Conservation (phyloP, 257 asterid genomes). For the Phtheirospermum japonicum region DNA sequence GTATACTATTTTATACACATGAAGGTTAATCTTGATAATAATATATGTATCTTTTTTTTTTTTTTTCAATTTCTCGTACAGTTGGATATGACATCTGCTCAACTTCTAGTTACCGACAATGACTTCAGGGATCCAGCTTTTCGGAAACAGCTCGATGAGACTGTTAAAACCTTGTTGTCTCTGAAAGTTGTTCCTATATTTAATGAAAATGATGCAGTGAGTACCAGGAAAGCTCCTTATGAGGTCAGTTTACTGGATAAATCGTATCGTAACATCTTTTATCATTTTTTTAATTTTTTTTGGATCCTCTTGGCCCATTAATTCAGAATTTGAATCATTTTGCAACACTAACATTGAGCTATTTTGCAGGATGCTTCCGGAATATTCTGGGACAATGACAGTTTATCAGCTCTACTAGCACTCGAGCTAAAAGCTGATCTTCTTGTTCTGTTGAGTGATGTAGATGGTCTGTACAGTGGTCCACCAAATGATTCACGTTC, state of each 20-base stretch:
- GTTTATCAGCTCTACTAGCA: conserved; percentile 83
- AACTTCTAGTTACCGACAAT: conserved; percentile 78
- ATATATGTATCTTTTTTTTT: not conserved
- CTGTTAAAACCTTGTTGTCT: conserved; percentile 59
- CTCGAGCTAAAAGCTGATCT: conserved; percentile 83
- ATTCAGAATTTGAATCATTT: conserved; percentile 1
- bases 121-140: conserved; percentile 73
- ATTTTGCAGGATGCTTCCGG: conserved; percentile 79
- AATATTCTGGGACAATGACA: conserved; percentile 92
- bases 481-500: conserved; percentile 83
- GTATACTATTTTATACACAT: conserved; percentile 11
- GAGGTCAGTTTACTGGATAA: too few species aligned
- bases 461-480: conserved; percentile 83
- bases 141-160: conserved; percentile 62
- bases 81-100: conserved; percentile 82
- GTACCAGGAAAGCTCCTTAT: conserved; percentile 83
- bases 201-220: conserved; percentile 87
- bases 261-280: too few species aligned
- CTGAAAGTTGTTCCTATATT: conserved; percentile 75
- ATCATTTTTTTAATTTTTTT: too few species aligned
- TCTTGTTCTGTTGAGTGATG: conserved; percentile 84
- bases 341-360: not conserved
- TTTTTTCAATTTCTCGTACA: conserved; percentile 35
- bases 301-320: too few species aligned
- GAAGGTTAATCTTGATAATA: not conserved